Evolutionary conservation across 2,329 filamentous ascomycete genomes (phyloP).

Genomic region (Mariannaea sp.): DNA sequence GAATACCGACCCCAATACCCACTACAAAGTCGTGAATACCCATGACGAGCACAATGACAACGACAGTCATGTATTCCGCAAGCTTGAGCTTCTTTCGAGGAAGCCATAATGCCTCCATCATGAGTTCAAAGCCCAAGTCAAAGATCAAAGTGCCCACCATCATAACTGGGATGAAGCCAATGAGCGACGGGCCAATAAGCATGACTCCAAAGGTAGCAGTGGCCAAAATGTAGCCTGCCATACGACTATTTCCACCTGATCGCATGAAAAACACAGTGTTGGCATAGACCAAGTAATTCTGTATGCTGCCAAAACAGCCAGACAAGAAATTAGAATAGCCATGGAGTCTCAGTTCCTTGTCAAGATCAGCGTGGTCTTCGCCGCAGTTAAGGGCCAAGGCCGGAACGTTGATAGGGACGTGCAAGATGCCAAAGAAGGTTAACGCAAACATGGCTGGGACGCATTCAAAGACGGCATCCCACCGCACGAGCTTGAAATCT

Average conservation of each 20-base stretch:
- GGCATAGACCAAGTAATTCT: conserved; percentile 97
- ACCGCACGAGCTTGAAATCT: conserved; percentile 84
- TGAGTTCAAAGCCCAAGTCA: conserved; percentile 87
- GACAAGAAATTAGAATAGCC: conserved; percentile 92
- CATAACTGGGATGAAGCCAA: conserved; percentile 95
- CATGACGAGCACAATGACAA: conserved; percentile 93
- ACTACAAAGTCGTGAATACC: conserved; percentile 95
- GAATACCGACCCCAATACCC: conserved; percentile 89
- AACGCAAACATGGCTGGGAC: conserved; percentile 95
- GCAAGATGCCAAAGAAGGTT: conserved; percentile 95
- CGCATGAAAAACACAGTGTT: conserved; percentile 97
- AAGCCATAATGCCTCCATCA: conserved; percentile 85
- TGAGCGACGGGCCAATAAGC: conserved; percentile 82
- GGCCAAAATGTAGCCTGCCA: conserved; percentile 86
- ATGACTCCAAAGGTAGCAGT: conserved; percentile 79
- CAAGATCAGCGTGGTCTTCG: conserved; percentile 89
- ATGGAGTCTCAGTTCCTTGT: conserved; percentile 89
- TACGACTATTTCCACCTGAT: conserved; percentile 83
- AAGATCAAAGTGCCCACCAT: conserved; percentile 97
- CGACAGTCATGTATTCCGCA: conserved; percentile 87
- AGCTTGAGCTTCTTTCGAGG: conserved; percentile 86
- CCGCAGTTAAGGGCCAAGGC: conserved; percentile 88
- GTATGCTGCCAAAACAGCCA: conserved; percentile 83
- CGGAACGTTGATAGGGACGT: conserved; percentile 97
- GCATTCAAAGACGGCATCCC: conserved; percentile 80